Evolutionary conservation across 1,284 basidiomycete species (phyloP).

Genomic region (Termitomyces sp.): DNA sequence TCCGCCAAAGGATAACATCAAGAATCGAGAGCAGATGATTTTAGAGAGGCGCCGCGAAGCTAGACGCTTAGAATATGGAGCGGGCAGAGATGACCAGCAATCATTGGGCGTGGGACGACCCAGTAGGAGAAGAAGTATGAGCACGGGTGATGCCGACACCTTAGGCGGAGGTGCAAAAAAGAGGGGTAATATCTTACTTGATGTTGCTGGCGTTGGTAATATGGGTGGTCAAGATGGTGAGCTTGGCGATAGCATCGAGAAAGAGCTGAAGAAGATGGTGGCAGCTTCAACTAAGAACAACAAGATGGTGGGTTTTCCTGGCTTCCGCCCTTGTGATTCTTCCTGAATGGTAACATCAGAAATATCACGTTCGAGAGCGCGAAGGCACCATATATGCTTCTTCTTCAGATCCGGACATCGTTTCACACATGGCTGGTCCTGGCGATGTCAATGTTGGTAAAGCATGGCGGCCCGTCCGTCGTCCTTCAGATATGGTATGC

Average conservation of each 20-base stretch:
- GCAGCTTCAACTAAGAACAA: conserved; percentile 37
- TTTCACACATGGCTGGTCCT: conserved; percentile 63
- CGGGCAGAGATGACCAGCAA: conserved; percentile 21
- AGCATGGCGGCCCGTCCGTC: conserved; percentile 84
- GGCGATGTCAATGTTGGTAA: conserved; percentile 79
- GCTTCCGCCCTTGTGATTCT: conserved; percentile 4
- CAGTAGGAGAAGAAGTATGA: conserved; percentile 62
- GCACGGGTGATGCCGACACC: conserved; percentile 62
- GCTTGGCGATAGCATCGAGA: conserved; percentile 62
- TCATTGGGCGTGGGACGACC: conserved; percentile 43
- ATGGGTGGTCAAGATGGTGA: conserved; percentile 41
- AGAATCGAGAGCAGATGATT: conserved; percentile 63
- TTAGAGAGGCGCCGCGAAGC: conserved; percentile 67
- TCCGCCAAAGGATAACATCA: conserved; percentile 63
- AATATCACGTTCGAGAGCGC: conserved; percentile 64
- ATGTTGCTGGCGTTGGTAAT: conserved; percentile 26
- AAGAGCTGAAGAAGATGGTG: conserved; percentile 59
- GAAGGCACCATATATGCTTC: conserved; percentile 78
- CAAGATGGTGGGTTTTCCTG: conserved; percentile 41
- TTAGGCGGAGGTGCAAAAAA: conserved; percentile 30
- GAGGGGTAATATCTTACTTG: conserved; percentile 29
- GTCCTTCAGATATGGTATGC: conserved; percentile 90
- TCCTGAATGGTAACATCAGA: conserved; percentile 29
- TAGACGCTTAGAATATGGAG: conserved; percentile 46
- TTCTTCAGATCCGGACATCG: conserved; percentile 62